Percentiles rank a stretch among this genome's conserved stretches.
These are phyloP conservation scores for Neoascochyta sp. DNA, from an alignment of 2,329 filamentous ascomycete species.

Conservation along the genomic window DNA sequence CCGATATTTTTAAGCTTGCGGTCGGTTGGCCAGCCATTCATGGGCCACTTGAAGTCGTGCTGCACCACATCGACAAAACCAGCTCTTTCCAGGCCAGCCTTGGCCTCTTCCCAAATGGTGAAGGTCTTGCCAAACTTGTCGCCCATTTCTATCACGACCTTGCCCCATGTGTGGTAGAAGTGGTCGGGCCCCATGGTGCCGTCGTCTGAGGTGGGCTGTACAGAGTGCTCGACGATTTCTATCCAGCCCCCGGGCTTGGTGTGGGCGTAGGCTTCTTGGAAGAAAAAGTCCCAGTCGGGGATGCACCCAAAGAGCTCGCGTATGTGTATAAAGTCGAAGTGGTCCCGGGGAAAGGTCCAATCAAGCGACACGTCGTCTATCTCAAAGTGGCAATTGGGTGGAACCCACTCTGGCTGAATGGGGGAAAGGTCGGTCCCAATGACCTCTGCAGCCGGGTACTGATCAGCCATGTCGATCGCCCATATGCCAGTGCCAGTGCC, in stretches of 20 bases:
- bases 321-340: constrained; percentile 47
- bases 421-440: constrained; percentile 49
- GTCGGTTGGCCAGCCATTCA: constrained; percentile 35
- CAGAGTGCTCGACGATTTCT: constrained; percentile 44
- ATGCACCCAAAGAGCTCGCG: constrained; percentile 47
- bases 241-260: constrained; percentile 44
- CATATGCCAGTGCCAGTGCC: constrained; percentile 39
- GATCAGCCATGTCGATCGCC: constrained; percentile 35
- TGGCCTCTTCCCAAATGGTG: constrained; percentile 34
- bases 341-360: constrained; percentile 40
- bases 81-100: constrained; percentile 27
- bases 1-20: constrained; percentile 35
- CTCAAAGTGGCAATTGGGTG: constrained; percentile 47
- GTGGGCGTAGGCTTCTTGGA: constrained; percentile 32
- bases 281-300: constrained; percentile 46
- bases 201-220: constrained; percentile 41
- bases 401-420: constrained; percentile 49
- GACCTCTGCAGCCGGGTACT: constrained; percentile 27
- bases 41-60: constrained; percentile 34
- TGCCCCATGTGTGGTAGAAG: constrained; percentile 37
- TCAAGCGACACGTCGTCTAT: constrained; percentile 45
- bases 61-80: constrained; percentile 37
- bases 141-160: constrained; percentile 35
- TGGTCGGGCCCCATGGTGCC: constrained; percentile 37
- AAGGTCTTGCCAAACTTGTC: constrained; percentile 39